Evolutionary conservation across 805 yeast species (phyloP).

Genomic region (Kodamaea fukazawae): DNA sequence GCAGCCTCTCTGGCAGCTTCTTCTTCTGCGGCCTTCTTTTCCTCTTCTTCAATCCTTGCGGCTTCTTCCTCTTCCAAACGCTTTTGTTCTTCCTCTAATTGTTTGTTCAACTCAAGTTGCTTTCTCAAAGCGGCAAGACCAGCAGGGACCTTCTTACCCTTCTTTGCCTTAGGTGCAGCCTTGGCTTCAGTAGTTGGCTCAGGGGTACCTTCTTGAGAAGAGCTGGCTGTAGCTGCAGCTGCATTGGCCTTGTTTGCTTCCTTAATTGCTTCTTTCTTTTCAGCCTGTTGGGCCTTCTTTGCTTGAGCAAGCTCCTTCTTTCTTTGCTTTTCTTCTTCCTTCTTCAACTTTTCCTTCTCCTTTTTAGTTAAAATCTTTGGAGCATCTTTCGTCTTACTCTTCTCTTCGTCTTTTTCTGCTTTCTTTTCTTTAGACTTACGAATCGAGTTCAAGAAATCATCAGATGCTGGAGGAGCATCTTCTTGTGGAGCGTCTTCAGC

Average conservation of each 20-base stretch:
- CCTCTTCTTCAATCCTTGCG: slow-evolving; percentile 48
- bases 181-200: slow-evolving; percentile 33
- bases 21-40: slow-evolving; percentile 51
- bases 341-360: slow-evolving; percentile 93
- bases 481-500: slow-evolving; percentile 32
- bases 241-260: slow-evolving; percentile 46
- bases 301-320: slow-evolving; percentile 88
- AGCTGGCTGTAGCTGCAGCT: slow-evolving; percentile 23
- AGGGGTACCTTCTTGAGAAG: slow-evolving; percentile 26
- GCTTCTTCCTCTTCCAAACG: slow-evolving; percentile 70
- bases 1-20: slow-evolving; percentile 64
- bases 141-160: slow-evolving; percentile 80
- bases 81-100: slow-evolving; percentile 79
- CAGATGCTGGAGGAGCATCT: slow-evolving; percentile 23
- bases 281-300: slow-evolving; percentile 71
- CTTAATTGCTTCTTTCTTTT: slow-evolving; percentile 56
- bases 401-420: slow-evolving; percentile 61
- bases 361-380: slow-evolving; percentile 85
- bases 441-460: slow-evolving; percentile 81
- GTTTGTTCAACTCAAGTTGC: slow-evolving; percentile 85
- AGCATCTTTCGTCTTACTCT: slow-evolving; percentile 49
- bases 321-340: slow-evolving; percentile 83
- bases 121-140: slow-evolving; percentile 88
- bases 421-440: slow-evolving; percentile 77
- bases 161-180: slow-evolving; percentile 44